A percentile compares a stretch with the other conserved stretches of the same genome.
Evolutionary conservation across 2,329 filamentous ascomycete species (phyloP).

Genomic region (Triangularia verruculosa): DNA sequence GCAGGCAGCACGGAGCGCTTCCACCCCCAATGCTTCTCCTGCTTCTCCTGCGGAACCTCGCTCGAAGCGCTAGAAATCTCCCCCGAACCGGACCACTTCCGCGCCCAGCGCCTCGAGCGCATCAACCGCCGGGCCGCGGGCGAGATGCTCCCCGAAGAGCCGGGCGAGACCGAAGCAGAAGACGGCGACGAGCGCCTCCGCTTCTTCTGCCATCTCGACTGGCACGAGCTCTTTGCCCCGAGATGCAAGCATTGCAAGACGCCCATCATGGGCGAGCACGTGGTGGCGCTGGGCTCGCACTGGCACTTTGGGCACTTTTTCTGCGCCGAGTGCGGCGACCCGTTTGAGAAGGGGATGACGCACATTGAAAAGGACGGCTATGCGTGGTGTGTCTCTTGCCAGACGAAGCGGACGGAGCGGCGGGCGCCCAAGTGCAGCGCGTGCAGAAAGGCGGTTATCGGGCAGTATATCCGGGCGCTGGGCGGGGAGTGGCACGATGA

Average conservation of each 20-base stretch:
- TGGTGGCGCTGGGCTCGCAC: slow-evolving; percentile 89
- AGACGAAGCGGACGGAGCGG: slow-evolving; percentile 86
- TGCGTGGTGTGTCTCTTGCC: slow-evolving; percentile 92
- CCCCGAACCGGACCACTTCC: slow-evolving; percentile 75
- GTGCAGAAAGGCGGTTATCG: slow-evolving; percentile 80
- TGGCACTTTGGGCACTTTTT: slow-evolving; percentile 99
- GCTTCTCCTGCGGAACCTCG: slow-evolving; percentile 79
- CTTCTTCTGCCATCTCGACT: slow-evolving; percentile 98
- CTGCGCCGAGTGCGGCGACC: slow-evolving; percentile 96
- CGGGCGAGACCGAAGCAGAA: slow-evolving; percentile 62
- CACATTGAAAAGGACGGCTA: slow-evolving; percentile 95
- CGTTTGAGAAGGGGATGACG: slow-evolving; percentile 70
- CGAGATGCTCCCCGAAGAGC: slow-evolving; percentile 59
- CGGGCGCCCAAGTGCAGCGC: slow-evolving; percentile 84
- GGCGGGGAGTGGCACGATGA: slow-evolving; percentile 90
- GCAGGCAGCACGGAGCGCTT: slow-evolving; percentile 72
- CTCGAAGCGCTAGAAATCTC: slow-evolving; percentile 97
- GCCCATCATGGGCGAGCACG: slow-evolving; percentile 91
- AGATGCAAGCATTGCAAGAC: slow-evolving; percentile 95
- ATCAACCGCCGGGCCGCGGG: slow-evolving; percentile 60
- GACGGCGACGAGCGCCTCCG: slow-evolving; percentile 72
- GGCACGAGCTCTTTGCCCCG: slow-evolving; percentile 90
- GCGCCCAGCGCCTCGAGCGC: slow-evolving; percentile 69
- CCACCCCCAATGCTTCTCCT: slow-evolving; percentile 90
- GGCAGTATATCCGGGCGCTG: slow-evolving; percentile 84